A percentile compares a stretch with the other conserved stretches of the same genome.
Evolutionary conservation across 129 eudicot species (phyloP).

Genomic region (Lonicera japonica): DNA sequence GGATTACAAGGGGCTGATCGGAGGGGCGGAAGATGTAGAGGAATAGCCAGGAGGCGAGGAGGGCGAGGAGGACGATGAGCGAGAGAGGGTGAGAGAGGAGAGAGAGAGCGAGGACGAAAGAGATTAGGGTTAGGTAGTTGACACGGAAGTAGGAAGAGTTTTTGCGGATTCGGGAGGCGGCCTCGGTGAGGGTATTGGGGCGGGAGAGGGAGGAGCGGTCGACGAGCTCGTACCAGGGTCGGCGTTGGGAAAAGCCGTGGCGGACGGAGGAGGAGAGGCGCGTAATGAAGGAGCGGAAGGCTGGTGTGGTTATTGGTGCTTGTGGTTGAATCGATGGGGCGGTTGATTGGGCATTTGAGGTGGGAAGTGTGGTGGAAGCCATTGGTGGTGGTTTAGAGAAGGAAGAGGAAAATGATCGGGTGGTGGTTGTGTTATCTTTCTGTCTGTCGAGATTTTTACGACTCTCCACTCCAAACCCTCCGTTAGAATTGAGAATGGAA

Average conservation of each 20-base stretch:
- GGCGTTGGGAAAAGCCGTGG: slow-evolving; percentile 67
- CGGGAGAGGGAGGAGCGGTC: slow-evolving; percentile 71
- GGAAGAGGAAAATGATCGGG: neutral
- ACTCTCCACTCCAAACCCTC: too few species aligned
- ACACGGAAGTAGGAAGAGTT: slow-evolving; percentile 77
- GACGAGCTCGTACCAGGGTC: slow-evolving; percentile 78
- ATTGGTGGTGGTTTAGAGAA: neutral
- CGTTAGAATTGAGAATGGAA: too few species aligned
- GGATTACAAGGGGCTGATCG: slow-evolving; percentile 50
- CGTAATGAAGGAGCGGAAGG: slow-evolving; percentile 53
- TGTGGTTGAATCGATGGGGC: slow-evolving; percentile 15
- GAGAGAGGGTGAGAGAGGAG: slow-evolving; percentile 79
- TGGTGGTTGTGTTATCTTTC: neutral
- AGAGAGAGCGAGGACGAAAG: slow-evolving; percentile 46
- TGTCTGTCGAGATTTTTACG: neutral
- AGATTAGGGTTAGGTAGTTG: slow-evolving; percentile 57
- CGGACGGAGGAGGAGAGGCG: slow-evolving; percentile 63
- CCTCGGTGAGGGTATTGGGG: slow-evolving; percentile 64
- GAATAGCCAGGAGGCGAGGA: slow-evolving; percentile 71
- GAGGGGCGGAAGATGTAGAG: slow-evolving; percentile 63
- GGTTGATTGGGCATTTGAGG: slow-evolving; percentile 33
- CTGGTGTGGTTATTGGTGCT: slow-evolving; percentile 47
- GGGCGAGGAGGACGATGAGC: slow-evolving; percentile 58
- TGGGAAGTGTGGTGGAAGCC: slow-evolving; percentile 52
- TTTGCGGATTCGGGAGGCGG: slow-evolving; percentile 71